Evolutionary conservation across 2,329 filamentous ascomycete species (phyloP).

Genomic region (Fusarium virguliforme): DNA sequence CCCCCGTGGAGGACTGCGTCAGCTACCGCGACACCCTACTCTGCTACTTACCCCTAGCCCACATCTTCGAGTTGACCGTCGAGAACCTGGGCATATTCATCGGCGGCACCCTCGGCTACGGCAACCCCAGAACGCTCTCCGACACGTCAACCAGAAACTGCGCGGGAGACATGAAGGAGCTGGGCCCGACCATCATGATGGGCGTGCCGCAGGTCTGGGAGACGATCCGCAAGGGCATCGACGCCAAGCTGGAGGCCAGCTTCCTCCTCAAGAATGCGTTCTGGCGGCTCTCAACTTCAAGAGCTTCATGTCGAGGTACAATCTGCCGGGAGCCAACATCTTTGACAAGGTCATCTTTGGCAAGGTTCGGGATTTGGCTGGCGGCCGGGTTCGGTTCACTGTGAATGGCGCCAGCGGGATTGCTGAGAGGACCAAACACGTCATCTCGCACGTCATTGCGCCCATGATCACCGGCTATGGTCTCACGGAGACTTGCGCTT

Average conservation of each 20-base stretch:
- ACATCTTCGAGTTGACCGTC: constrained; percentile 96
- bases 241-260: constrained; percentile 81
- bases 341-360: constrained; percentile 90
- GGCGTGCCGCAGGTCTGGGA: constrained; percentile 98
- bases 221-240: constrained; percentile 93
- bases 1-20: constrained; percentile 83
- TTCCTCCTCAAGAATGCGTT: constrained; percentile 82
- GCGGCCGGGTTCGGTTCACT: constrained; percentile 87
- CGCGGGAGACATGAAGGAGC: constrained; percentile 92
- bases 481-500: constrained; percentile 90
- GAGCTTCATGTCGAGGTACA: constrained; percentile 68
- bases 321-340: constrained; percentile 78
- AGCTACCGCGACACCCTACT: constrained; percentile 84
- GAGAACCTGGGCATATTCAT: constrained; percentile 91
- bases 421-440: constrained; percentile 86
- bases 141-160: constrained; percentile 90
- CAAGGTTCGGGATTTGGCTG: constrained; percentile 90
- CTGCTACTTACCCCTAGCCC: constrained; percentile 92
- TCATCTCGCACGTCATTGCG: constrained; percentile 91
- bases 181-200: constrained; percentile 88
- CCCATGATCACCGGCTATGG: constrained; percentile 97
- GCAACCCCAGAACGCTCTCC: constrained; percentile 88
- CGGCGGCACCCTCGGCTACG: constrained; percentile 93
- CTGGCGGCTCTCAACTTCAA: constrained; percentile 75
- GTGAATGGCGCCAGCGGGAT: constrained; percentile 97